phyloP scores from a whole-genome alignment of 768 basidiomycete species.

The Pleurotus tuoliensis region DNA sequence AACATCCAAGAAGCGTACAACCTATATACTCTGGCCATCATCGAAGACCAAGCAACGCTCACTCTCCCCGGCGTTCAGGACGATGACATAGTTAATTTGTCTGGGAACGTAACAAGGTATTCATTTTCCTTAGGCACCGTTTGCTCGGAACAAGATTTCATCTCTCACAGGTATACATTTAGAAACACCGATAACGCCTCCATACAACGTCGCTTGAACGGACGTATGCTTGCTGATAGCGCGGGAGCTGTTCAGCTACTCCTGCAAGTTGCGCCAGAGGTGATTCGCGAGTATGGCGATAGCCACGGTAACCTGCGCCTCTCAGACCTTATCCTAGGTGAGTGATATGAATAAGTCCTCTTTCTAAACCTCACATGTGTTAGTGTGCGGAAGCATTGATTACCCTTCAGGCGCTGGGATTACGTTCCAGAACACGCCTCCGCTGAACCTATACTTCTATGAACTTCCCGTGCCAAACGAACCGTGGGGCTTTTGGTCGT shows the following conservation, averaged over 20 bases:
- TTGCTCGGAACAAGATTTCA: no score
- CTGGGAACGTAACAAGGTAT: background rate
- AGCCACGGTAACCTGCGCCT: background rate
- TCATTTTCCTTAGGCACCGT: background rate
- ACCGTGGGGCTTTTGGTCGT: background rate
- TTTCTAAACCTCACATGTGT: background rate
- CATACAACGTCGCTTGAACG: background rate
- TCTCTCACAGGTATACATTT: background rate
- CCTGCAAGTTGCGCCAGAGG: background rate
- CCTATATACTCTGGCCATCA: background rate
- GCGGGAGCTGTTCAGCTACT: background rate
- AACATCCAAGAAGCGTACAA: background rate
- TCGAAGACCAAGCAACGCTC: background rate
- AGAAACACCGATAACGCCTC: background rate
- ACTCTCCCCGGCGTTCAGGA: background rate
- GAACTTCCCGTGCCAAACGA: background rate
- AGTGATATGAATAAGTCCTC: background rate
- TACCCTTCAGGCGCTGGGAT: background rate
- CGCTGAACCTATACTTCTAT: background rate
- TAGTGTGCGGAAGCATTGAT: background rate
- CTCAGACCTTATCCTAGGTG: background rate
- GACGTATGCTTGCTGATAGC: background rate
- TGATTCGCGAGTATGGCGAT: background rate
- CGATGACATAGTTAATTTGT: background rate
- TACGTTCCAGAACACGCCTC: background rate